Conservation (phyloP, 2,329 filamentous ascomycete genomes). For the Paecilomyces formosus region DNA sequence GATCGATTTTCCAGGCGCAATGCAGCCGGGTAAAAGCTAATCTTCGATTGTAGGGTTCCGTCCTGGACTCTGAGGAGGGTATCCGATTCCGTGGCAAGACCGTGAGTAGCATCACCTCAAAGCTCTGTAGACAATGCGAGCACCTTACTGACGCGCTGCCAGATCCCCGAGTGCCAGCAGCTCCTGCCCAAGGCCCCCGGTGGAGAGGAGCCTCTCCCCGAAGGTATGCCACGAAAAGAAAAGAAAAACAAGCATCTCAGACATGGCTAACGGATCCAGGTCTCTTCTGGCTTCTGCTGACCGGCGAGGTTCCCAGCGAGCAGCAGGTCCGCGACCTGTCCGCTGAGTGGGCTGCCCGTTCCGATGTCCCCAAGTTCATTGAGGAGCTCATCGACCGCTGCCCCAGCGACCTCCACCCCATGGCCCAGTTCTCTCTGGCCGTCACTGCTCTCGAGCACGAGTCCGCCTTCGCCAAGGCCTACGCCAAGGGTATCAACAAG, state of each 20-base stretch:
- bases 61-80: slow-evolving; percentile 96
- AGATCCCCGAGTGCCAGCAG: slow-evolving; percentile 97
- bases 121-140: not conserved
- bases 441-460: slow-evolving; percentile 98
- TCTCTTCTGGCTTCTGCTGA: slow-evolving; percentile 99
- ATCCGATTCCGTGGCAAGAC: slow-evolving; percentile 99
- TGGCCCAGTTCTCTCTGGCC: slow-evolving; percentile 98
- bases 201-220: slow-evolving; percentile 92
- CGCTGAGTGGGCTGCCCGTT: slow-evolving; percentile 96
- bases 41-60: slow-evolving; percentile 56
- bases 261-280: slow-evolving; percentile 40
- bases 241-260: not conserved
- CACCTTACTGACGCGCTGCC: slow-evolving; percentile 14
- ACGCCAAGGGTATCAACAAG: slow-evolving; percentile 99
- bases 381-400: slow-evolving; percentile 99
- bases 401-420: slow-evolving; percentile 97
- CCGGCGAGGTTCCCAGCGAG: slow-evolving; percentile 93
- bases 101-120: slow-evolving; percentile 32
- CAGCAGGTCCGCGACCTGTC: slow-evolving; percentile 98
- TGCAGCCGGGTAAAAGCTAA: slow-evolving; percentile 5
- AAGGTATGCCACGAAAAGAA: slow-evolving; percentile 51
- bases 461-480: slow-evolving; percentile 95
- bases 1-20: not conserved
- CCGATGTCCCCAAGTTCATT: slow-evolving; percentile 94
- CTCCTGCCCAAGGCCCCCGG: slow-evolving; percentile 94